Evolutionary conservation across 139 green algal species (phyloP).

Genomic region (Auxenochlorella pyrenoidosa): DNA sequence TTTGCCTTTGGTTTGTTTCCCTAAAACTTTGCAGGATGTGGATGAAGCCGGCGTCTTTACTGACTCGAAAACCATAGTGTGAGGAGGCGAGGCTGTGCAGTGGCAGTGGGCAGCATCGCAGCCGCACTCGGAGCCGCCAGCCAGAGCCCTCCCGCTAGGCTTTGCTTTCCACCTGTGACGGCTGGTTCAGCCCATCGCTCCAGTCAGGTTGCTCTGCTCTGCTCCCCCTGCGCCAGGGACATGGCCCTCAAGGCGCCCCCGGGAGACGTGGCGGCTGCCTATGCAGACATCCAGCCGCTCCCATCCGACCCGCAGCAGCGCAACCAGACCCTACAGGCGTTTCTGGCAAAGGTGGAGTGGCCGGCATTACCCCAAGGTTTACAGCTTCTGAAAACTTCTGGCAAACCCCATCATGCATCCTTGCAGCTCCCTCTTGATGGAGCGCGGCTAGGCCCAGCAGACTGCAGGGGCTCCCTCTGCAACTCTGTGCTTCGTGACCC

Average conservation of each 20-base stretch:
- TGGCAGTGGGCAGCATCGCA: not conserved
- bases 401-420: too few relatives aligned
- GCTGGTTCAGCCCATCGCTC: not conserved
- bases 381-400: too few relatives aligned
- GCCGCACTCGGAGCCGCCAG: not conserved
- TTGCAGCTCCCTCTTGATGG: too few relatives aligned
- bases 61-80: conserved; percentile 34
- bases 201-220: not conserved
- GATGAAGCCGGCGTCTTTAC: conserved; percentile 3
- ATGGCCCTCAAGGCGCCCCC: conserved; percentile 21
- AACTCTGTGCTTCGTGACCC: not conserved
- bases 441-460: too few relatives aligned
- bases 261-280: not conserved
- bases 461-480: too few relatives aligned
- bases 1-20: not conserved
- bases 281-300: not conserved
- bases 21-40: not conserved
- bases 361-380: not conserved
- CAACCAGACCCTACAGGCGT: not conserved
- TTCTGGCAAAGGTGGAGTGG: not conserved
- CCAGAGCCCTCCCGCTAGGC: not conserved
- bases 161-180: not conserved
- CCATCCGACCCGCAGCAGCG: not conserved
- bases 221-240: conserved; percentile 9
- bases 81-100: not conserved